A percentile compares a stretch with the other conserved stretches of the same genome.
Conservation (phyloP, 1,139 yeast species). For the Magnusiomyces tetraspermus region DNA sequence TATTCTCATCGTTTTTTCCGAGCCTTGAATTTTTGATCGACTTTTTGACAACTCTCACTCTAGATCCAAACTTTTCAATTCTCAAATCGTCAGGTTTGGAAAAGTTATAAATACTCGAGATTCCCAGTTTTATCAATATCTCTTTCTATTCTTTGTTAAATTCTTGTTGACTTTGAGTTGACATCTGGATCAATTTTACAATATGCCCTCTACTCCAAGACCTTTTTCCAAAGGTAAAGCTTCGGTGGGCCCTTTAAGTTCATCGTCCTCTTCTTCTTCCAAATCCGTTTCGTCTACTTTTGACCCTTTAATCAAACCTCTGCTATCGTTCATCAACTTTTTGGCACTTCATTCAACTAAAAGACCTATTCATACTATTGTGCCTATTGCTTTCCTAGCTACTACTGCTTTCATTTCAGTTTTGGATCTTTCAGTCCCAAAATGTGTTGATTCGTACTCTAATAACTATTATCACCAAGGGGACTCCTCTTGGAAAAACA, state of each 20-base stretch:
- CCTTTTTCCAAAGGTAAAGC: background rate
- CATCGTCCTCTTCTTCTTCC: background rate
- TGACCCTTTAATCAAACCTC: slow-evolving; percentile 9
- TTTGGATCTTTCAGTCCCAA: slow-evolving; percentile 65
- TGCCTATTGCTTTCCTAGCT: slow-evolving; percentile 63
- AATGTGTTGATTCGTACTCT: slow-evolving; percentile 22
- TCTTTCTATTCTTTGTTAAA: too few relatives aligned
- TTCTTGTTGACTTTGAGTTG: too few relatives aligned
- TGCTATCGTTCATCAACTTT: slow-evolving; percentile 15
- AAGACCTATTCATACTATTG: slow-evolving; percentile 82
- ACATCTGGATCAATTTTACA: too few relatives aligned
- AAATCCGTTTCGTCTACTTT: background rate
- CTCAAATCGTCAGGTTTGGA: too few relatives aligned
- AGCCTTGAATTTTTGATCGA: too few relatives aligned
- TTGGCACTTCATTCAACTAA: slow-evolving; percentile 63
- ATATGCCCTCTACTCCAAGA: too few relatives aligned
- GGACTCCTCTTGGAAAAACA: slow-evolving; percentile 13
- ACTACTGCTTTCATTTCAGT: slow-evolving; percentile 75
- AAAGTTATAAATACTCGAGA: too few relatives aligned
- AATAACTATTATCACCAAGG: slow-evolving; percentile 23
- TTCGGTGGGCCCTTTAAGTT: too few relatives aligned
- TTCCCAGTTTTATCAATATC: too few relatives aligned
- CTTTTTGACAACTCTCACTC: too few relatives aligned
- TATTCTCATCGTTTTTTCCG: too few relatives aligned
- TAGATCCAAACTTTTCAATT: too few relatives aligned